Evolutionary conservation across 176 grass and related monocot species (phyloP).

Genomic region (Secale cereale): DNA sequence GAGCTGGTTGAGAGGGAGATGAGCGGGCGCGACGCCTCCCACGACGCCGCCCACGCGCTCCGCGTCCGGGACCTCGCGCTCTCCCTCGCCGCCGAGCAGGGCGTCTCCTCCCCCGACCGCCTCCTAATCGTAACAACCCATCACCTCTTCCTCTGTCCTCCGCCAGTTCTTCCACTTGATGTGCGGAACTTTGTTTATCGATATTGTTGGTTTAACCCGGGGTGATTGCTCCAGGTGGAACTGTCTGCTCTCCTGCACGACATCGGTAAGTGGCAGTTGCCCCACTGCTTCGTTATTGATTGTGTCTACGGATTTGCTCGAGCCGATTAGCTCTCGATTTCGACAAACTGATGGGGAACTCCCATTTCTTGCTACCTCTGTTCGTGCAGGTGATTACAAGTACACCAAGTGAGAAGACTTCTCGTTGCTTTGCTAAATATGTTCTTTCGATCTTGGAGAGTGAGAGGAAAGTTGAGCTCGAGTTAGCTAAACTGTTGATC

Average conservation of each 20-base stretch:
- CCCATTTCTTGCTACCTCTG: background rate
- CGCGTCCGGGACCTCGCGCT: slow-evolving; percentile 88
- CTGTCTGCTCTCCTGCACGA: slow-evolving; percentile 90
- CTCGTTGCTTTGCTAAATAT: background rate
- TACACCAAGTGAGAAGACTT: slow-evolving; percentile 70
- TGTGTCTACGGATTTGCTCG: background rate
- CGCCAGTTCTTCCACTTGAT: background rate
- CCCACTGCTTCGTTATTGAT: background rate
- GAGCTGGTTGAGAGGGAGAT: slow-evolving; percentile 66
- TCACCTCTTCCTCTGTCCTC: background rate
- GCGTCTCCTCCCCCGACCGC: slow-evolving; percentile 46
- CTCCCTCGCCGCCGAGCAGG: slow-evolving; percentile 75
- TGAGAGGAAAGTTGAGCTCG: background rate
- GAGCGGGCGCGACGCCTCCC: slow-evolving; percentile 76
- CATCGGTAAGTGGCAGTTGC: slow-evolving; percentile 42
- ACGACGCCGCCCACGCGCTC: slow-evolving; percentile 87
- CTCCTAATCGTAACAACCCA: slow-evolving; percentile 51
- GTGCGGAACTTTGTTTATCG: background rate
- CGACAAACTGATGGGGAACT: background rate
- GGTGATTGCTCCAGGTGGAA: slow-evolving; percentile 60
- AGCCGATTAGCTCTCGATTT: background rate
- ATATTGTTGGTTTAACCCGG: background rate
- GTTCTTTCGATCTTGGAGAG: background rate
- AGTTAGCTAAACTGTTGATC: background rate
- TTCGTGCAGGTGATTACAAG: slow-evolving; percentile 84